Evolutionary conservation across 768 basidiomycete species (phyloP), one percentile per base, ranked within the genome.

Genomic region (Leccinum boreale): DNA sequence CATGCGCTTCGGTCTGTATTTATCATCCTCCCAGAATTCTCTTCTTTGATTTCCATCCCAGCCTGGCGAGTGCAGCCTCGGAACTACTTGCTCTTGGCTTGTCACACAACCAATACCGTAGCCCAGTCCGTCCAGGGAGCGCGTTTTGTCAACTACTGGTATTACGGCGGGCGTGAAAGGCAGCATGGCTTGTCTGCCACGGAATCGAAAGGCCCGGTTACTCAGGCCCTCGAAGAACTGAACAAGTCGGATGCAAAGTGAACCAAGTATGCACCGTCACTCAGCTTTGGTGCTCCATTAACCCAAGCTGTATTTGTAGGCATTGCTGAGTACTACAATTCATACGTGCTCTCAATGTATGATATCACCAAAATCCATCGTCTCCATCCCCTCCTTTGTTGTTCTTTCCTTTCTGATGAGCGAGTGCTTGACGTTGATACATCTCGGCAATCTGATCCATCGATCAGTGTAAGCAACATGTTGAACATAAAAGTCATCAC

Each of bases 41-140:
- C 14, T 12, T 52, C 44, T 33, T 56, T 68, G 53, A 65, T 52
- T 28, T 19, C 17, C 46, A 44, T 55, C 42, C 4, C 11, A 94
- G 95, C 95, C 56, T 98, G 95, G 95, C 84, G 85, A 59, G 95
- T 98, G 44, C 86, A 94, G 64, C 96, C 96, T 8, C 87, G 96
- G 64, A 98, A 98, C 73, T 97, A 98, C 77, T 81, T 98, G 57
- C 80, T 98, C 49, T 92, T 98, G 75, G 94, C 87, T 3, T 98
- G 95, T 71, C 96, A 99, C 74, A 77, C 84, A 15, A 97, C 94
- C 53, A 99, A 99, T 70, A 85, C 87, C 2, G 80, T 90, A 21
- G 92, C 94, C 0, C 96, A 99, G 73, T 73, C 82, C 6, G 67
- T 92, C 29, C 94, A 99, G 72, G 90, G 89, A 17, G 79, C 77